Evolutionary conservation across 1,284 basidiomycete species (phyloP), one percentile per base, ranked within the genome.

Genomic region (Cutaneotrichosporon spelunceum): DNA sequence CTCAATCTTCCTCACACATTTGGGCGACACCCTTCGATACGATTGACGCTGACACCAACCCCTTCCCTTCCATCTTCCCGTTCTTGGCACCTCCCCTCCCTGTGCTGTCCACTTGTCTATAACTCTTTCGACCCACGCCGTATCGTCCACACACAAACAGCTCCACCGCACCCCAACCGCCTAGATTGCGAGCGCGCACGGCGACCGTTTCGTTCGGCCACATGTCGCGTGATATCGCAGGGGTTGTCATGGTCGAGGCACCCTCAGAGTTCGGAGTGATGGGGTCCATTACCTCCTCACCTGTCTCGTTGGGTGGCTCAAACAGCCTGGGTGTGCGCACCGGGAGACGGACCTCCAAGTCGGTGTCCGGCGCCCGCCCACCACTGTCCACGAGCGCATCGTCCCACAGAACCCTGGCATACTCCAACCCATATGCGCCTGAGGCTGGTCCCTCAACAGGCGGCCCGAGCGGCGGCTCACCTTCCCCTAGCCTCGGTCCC

Each of bases 131-230:
- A 39, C 36, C 36, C 11, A 14, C 36, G 14, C 8, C 39, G n/a
- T 19, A 16, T 42, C 39, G 11, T 19, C 23, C 49, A 33, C n/a
- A 19, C 49, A 33, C n/a, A 19, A 47, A 24, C 49, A 50, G 24
- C 29, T 6, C 24, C 21, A 42, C 57, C 23, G 49, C 44, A 24
- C 42, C 29, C 47, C 45, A 30, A 45, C 44, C 53, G 26, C 24
- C 58, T 26, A 61, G 66, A 24, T 52, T 65, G 23, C 62, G 74
- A 45, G 67, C 70, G 11, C 62, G 74, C 26, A 75, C 75, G 27
- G 72, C 75, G 19, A 73, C 74, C 34, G 61, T 72, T 39, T 68
- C 69, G 29, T 69, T 65, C 23, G 65, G 62, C 10, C 68, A 67
- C 0, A 66, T 70, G 26, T 66, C 70, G 26, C 57, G 72, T 16